A percentile compares a stretch with the other conserved stretches of the same genome.
Evolutionary conservation across 2,329 filamentous ascomycete genomes (phyloP).

Genomic region (Cercospora zeina): DNA sequence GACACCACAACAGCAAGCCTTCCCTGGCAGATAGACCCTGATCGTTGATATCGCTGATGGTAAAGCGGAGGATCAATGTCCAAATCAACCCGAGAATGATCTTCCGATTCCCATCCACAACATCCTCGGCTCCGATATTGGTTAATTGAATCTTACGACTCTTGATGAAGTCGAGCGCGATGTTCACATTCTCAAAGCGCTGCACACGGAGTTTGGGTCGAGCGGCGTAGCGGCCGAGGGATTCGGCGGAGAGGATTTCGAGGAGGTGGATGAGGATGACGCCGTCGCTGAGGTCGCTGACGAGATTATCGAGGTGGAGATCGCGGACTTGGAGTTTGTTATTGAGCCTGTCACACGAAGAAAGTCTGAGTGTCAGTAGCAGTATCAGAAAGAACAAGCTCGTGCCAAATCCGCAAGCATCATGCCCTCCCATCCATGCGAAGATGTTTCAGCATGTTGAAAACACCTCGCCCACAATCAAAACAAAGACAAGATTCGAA

Average conservation of each 20-base stretch:
- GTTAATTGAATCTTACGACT: conserved; percentile 91
- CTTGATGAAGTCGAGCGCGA: conserved; percentile 90
- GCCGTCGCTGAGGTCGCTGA: conserved; percentile 87
- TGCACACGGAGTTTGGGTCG: conserved; percentile 96
- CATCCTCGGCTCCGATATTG: conserved; percentile 97
- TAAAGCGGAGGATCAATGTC: conserved; percentile 97
- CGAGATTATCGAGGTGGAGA: conserved; percentile 81
- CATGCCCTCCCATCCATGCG: neutral
- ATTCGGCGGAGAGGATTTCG: conserved; percentile 92
- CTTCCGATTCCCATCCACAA: conserved; percentile 96
- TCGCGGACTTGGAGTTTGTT: conserved; percentile 81
- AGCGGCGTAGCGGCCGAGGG: conserved; percentile 92
- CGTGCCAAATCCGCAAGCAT: neutral
- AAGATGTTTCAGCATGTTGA: neutral
- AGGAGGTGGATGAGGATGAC: conserved; percentile 95
- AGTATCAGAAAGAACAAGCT: neutral
- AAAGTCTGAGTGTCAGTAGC: neutral
- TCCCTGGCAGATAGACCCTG: conserved; percentile 98
- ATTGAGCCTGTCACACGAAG: conserved; percentile 68
- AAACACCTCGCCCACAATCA: neutral
- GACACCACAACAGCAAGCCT: conserved; percentile 92
- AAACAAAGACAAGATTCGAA: neutral
- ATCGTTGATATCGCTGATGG: conserved; percentile 97
- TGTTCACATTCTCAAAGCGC: conserved; percentile 96
- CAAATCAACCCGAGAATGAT: conserved; percentile 97